phyloP scores from a whole-genome alignment of 176 grass and related monocot species.

The sorghum (Sorghum bicolor) region DNA sequence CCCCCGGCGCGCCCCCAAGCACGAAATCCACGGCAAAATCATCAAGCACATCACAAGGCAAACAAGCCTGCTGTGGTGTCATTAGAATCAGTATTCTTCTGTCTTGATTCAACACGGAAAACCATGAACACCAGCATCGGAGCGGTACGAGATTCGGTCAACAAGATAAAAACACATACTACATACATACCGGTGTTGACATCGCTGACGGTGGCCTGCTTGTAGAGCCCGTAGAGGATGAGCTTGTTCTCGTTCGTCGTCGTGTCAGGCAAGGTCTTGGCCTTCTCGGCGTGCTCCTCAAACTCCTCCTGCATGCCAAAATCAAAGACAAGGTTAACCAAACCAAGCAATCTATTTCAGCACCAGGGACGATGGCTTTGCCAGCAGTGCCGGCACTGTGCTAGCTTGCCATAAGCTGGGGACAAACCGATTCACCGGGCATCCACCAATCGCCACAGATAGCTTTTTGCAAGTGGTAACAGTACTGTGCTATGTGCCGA shows the following conservation, averaged over 20 bases:
- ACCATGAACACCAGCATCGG: not conserved
- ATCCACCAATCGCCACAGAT: not conserved
- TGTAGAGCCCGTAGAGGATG: conserved; percentile 71
- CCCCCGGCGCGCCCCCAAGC: not conserved
- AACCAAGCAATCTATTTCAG: not conserved
- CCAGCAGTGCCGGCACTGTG: not conserved
- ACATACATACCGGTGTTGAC: conserved; percentile 49
- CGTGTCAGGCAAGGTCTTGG: conserved; percentile 58
- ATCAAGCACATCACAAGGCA: not conserved
- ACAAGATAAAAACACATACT: not conserved
- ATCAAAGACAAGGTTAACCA: not conserved
- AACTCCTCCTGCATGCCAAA: conserved; percentile 52
- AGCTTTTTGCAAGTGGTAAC: not conserved
- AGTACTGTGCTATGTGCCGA: not conserved
- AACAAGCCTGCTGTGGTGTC: not conserved
- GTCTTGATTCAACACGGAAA: not conserved
- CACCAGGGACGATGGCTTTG: not conserved
- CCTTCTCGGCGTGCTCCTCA: conserved; percentile 66
- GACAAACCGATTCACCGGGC: not conserved
- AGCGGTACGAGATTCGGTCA: not conserved
- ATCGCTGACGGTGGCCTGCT: conserved; percentile 64
- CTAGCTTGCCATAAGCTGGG: not conserved
- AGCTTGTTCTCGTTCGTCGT: conserved; percentile 56
- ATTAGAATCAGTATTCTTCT: too few relatives aligned
- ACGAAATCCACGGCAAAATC: not conserved